Percentiles rank a stretch among this genome's conserved stretches.
phyloP scores from a whole-genome alignment of 2,329 filamentous ascomycete genomes.

The Colletotrichum neosansevieriae region DNA sequence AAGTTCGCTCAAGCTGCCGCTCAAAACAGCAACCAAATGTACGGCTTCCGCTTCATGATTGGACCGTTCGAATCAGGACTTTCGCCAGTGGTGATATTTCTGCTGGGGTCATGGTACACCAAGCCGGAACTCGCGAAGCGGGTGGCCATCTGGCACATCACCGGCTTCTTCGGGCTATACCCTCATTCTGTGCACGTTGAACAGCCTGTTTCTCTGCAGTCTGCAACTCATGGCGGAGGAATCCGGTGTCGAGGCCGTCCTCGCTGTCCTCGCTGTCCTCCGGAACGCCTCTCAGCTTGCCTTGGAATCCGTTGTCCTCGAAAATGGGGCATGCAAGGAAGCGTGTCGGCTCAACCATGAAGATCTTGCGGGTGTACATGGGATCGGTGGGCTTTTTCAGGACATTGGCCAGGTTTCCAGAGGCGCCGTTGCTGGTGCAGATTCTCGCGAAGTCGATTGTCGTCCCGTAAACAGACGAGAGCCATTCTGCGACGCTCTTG shows the following conservation, averaged over 20 bases:
- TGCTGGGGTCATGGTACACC: constrained; percentile 40
- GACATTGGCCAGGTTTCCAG: constrained; percentile 82
- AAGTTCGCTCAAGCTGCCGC: constrained; percentile 24
- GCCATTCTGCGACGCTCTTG: constrained; percentile 76
- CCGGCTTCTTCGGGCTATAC: too few relatives aligned
- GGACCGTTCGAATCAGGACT: constrained; percentile 49
- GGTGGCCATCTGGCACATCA: too few relatives aligned
- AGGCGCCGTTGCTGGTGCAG: constrained; percentile 86
- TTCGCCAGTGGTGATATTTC: constrained; percentile 47
- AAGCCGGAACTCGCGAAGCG: too few relatives aligned
- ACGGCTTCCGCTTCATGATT: constrained; percentile 49
- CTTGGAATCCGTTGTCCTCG: constrained; percentile 80
- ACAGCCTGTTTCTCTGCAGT: too few relatives aligned
- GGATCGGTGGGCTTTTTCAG: constrained; percentile 86
- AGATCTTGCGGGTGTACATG: constrained; percentile 72
- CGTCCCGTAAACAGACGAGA: constrained; percentile 69
- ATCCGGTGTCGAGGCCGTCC: constrained; percentile 78
- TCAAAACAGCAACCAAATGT: constrained; percentile 43
- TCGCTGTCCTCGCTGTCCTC: constrained; percentile 75
- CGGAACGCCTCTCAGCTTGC: constrained; percentile 74
- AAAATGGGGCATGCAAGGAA: constrained; percentile 85
- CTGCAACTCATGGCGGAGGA: too few relatives aligned
- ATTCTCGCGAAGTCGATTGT: constrained; percentile 68
- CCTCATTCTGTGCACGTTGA: too few relatives aligned
- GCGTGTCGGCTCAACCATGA: constrained; percentile 86